A percentile compares a stretch with the other conserved stretches of the same genome.
phyloP scores from a whole-genome alignment of 805 yeast genomes.

The Yarrowia hollandica region DNA sequence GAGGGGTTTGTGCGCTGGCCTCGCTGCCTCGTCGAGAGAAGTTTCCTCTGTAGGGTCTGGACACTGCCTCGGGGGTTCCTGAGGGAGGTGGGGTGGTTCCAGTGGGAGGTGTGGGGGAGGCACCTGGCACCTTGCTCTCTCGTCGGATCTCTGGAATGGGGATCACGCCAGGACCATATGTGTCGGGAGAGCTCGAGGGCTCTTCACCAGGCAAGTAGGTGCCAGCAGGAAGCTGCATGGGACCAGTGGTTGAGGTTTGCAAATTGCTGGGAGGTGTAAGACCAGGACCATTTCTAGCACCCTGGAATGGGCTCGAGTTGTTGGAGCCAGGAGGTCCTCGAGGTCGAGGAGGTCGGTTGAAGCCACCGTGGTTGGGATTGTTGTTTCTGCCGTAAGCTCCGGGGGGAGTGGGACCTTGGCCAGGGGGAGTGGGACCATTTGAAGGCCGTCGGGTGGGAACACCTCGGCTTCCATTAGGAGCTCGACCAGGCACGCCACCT shows the following conservation, averaged over 20 bases:
- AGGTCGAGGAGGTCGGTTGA: constrained; percentile 3
- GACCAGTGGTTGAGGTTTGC: constrained; percentile 1
- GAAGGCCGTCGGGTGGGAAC: constrained; percentile 10
- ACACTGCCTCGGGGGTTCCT: constrained; percentile 12
- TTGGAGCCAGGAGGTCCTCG: constrained; percentile 22
- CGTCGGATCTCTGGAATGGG: constrained; percentile 37
- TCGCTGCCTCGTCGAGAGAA: constrained; percentile 31
- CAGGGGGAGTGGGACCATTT: constrained; percentile 16
- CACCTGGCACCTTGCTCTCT: constrained; percentile 24
- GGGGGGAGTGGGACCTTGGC: constrained; percentile 1
- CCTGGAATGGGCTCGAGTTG: constrained; percentile 15
- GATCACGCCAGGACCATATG: constrained; percentile 39
- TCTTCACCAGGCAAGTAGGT: constrained; percentile 19
- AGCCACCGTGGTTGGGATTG: constrained; percentile 6
- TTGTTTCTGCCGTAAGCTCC: constrained; percentile 13
- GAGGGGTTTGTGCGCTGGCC: constrained; percentile 16
- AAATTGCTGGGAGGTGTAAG: neutral
- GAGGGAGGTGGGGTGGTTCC: neutral
- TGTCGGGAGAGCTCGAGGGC: constrained; percentile 30
- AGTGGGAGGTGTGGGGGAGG: constrained; percentile 2
- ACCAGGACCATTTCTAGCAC: constrained; percentile 2
- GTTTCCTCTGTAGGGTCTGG: constrained; percentile 20
- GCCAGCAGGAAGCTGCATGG: constrained; percentile 25
- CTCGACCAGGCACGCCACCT: constrained; percentile 10
- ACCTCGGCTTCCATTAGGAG: constrained; percentile 20